These are phyloP conservation scores for Oleoguttula mirabilis DNA, from an alignment of 495 filamentous ascomycete genomes.

Conservation along the genomic window DNA sequence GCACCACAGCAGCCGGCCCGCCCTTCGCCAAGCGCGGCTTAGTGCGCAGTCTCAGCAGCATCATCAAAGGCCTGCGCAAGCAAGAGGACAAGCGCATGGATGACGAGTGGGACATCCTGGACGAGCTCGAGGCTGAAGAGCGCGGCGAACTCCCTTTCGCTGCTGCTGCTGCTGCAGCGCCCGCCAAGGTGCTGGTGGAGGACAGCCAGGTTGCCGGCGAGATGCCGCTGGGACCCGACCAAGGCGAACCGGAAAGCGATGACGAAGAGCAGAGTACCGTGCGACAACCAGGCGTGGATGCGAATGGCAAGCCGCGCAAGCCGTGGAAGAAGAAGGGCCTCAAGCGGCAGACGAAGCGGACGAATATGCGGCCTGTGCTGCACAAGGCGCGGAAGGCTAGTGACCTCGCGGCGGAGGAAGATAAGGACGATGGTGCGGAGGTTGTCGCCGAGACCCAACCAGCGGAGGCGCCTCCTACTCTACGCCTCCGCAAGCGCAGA, in stretches of 20 bases:
- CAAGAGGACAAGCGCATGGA: constrained; percentile 56
- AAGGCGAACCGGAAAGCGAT: constrained; percentile 41
- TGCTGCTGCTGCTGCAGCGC: constrained; percentile 6
- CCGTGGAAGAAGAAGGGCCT: constrained; percentile 86
- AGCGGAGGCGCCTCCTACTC: too few species aligned
- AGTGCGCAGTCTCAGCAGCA: constrained; percentile 60
- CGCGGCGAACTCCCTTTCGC: constrained; percentile 14
- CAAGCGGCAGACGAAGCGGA: constrained; percentile 69
- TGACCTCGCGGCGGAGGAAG: constrained; percentile 12
- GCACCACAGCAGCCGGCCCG: constrained; percentile 12
- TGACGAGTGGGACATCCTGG: constrained; percentile 57
- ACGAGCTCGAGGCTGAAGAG: constrained; percentile 58
- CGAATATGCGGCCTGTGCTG: constrained; percentile 42
- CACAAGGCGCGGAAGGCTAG: constrained; percentile 20
- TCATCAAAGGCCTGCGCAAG: constrained; percentile 64
- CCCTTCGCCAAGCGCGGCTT: constrained; percentile 48
- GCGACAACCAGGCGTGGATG: constrained; percentile 20
- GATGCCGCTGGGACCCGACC: constrained; percentile 49
- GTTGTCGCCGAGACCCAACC: constrained; percentile 19
- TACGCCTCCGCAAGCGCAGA: too few species aligned
- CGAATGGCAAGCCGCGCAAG: constrained; percentile 40
- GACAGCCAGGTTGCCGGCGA: constrained; percentile 45
- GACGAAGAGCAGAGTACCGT: constrained; percentile 29
- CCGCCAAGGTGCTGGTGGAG: constrained; percentile 39
- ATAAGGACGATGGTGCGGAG: constrained; percentile 27